Base-by-base conservation (phyloP, 2,329 filamentous ascomycete species). In the Hypomyces rosellus region DNA sequence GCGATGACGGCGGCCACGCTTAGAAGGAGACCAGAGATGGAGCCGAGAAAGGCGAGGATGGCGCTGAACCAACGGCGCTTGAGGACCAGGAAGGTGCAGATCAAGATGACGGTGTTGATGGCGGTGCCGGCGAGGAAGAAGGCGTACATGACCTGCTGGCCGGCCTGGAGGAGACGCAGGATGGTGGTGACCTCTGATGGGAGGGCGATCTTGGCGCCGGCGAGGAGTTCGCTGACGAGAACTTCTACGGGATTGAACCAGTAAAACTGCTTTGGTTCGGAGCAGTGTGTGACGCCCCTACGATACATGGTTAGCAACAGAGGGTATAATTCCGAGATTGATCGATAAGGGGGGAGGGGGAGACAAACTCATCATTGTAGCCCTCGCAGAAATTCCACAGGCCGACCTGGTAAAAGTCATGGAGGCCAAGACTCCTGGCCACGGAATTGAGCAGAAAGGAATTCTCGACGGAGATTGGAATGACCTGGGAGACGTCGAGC, bases 321-420 rank as follows among this genome's bases (percentile, higher is more conserved):
- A 25, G 22, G 22, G 4, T 25, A n/a, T n/a, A n/a, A n/a, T 25
- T 25, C 22, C 4, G 22, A 25, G 22, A 7, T 25, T 15, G n/a
- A 9, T 13, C 15, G 42, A 5, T n/a, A n/a, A n/a, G 14, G 25
- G 22, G 22, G 46, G 37, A 3, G 48, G 20, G 18, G 20, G 18
- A 5, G 14, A 65, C 75, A 49, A 64, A 80, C 69, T 85, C 75
- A 59, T 80, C 76, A 50, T 81, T 74, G 67, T 91, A 95, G 16
- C 91, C 91, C 66, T 95, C 88, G 68, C 92, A 97, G 67, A 86
- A 96, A 53, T 84, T 86, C 92, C 92, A 97, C 38, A 96, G 71
- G 5, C 91, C 91, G 25, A 95, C 87, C 61, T 90, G 87, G 69
- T 96, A 96, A 70, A 95, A 96, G 68, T 96, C 92, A 65, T 95